Evolutionary conservation across 129 eudicot species (phyloP), one percentile per base, ranked within the genome.

Genomic region (Sambucus nigra): DNA sequence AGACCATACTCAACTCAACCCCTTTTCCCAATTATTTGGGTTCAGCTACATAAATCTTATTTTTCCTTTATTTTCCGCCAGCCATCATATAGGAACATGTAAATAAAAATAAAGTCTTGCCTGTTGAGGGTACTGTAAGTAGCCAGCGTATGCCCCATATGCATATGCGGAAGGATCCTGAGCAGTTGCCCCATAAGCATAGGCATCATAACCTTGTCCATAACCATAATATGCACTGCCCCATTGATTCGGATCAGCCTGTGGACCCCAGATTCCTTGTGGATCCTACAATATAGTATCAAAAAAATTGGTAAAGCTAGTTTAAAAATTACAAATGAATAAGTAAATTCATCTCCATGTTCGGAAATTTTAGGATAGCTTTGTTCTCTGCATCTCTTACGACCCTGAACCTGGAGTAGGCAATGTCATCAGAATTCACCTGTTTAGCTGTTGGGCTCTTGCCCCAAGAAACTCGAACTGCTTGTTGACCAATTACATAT

Each of bases 161-260:
- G 80, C 88, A 54, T 89, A 85, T 35, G 72, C 51, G 22, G 94
- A 83, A 24, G 95, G 95, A 74, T 85, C 98, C 23, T 81, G 94
- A n/a, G n/a, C n/a, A 57, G 86, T 64, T 48, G 78, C 80, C 51
- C 84, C 98, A 69, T 91, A 91, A 19, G 77, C 86, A 82, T 85
- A 91, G 74, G 98, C 77, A 72, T 85, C 98, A 45, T 91, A 85
- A 66, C 94, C 89, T 74, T 85, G 95, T 47, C 98, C 98, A 69
- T 91, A 91, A 52, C 80, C 94, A 74, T 91, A 91, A 71, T 91
- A 86, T 35, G 94, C 93, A 41, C 76, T 74, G 56, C 65, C 56
- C 87, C 82, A 84, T 63, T 84, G 97, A 66, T 44, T 84, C 39
- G 81, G 82, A 74, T 91, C 98, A 5, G 74, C 69, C 42, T 87